Evolutionary conservation across 1,284 basidiomycete genomes (phyloP), one percentile per base, ranked within the genome.

Genomic region (Athelia sp.): DNA sequence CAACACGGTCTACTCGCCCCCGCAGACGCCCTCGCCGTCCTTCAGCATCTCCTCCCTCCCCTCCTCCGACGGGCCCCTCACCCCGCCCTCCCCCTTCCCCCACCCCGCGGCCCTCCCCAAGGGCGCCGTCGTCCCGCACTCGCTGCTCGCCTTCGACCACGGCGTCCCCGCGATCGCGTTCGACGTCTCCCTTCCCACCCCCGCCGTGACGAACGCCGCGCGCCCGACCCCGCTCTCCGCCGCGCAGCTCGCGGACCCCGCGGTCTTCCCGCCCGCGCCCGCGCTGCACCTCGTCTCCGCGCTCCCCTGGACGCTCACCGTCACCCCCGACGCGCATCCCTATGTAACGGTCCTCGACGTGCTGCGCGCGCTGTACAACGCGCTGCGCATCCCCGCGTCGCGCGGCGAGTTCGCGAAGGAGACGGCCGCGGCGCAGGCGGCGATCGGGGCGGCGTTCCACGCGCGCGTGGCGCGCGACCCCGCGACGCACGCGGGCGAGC

Each of bases 21-120:
- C 43, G 43, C 21, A n/a, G 19, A 44, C 43, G 22, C 43, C 43
- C n/a, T 44, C 43, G 43, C 43, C 43, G 15, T 18, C 43, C 8
- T 44, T 23, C 43, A 18, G n/a, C 18, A n/a, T n/a, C 4, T 44
- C 43, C 8, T 44, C 43, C 6, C 43, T 44, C 8, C 21, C 18
- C 8, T 44, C 43, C n/a, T 21, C 23, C 10, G 10, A 4, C 4
- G 43, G 43, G 15, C 43, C 43, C 22, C 10, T 22, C 19, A 44
- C 43, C 4, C 43, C 43, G 23, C 43, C 43, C 21, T 6, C 6
- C 21, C 24, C 43, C 18, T n/a, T 18, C 43, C 15, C 43, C n/a
- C 6, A 15, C 18, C 4, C 15, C 18, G 18, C 17, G 17, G n/a
- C 43, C 21, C 43, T 44, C 22, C 43, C 43, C 43, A 22, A 26